Conservation (phyloP, 768 basidiomycete genomes). For the Trametes maxima region DNA sequence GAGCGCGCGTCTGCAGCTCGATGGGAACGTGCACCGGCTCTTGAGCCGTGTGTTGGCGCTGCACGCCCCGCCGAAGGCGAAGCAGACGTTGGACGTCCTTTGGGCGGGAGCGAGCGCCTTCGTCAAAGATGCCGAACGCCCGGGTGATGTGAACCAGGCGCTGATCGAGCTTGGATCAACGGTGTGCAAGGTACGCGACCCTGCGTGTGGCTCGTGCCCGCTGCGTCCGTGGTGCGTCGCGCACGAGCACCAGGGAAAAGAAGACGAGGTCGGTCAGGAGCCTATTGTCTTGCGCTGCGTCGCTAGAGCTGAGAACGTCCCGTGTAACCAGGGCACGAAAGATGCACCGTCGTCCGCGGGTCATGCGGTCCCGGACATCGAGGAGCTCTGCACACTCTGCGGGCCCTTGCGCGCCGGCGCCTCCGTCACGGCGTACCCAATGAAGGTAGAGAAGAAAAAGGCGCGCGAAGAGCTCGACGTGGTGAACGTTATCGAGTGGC, state of each 20-base stretch:
- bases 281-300: conserved; percentile 1
- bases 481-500: conserved; percentile 88
- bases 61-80: conserved; percentile 80
- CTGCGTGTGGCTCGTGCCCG: conserved; percentile 74
- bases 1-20: conserved; percentile 53
- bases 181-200: conserved; percentile 85
- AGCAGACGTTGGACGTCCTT: conserved; percentile 74
- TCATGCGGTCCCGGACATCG: conserved; percentile 57
- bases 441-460: conserved; percentile 83
- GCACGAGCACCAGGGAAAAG: conserved; percentile 38
- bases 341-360: conserved; percentile 15
- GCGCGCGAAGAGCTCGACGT: conserved; percentile 82
- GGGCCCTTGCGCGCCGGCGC: conserved; percentile 50
- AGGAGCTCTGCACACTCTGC: conserved; percentile 75
- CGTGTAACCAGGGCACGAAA: conserved; percentile 18
- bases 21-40: conserved; percentile 90
- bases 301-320: conserved; percentile 14
- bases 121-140: conserved; percentile 55
- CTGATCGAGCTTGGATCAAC: conserved; percentile 95
- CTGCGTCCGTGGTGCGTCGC: conserved; percentile 70
- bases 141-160: conserved; percentile 90
- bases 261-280: conserved; percentile 10
- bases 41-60: conserved; percentile 81
- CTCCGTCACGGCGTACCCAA: conserved; percentile 78
- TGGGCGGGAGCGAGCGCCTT: conserved; percentile 78